A percentile compares a stretch with the other conserved stretches of the same genome.
These are phyloP conservation scores for Pulveroboletus sp. DNA, from an alignment of 1,284 basidiomycete genomes.

Conservation along the genomic window DNA sequence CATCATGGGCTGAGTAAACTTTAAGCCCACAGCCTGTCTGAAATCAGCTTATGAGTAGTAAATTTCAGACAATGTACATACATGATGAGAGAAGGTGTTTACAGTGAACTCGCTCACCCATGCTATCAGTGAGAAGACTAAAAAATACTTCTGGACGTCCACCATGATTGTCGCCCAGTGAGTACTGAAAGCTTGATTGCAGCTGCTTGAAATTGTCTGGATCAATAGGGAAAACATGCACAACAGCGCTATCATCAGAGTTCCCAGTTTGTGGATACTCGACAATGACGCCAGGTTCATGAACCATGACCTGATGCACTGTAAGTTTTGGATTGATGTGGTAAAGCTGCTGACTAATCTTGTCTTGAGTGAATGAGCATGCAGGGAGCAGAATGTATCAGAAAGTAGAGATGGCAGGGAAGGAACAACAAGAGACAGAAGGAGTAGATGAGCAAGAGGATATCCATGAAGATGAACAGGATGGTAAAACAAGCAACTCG, in stretches of 20 bases:
- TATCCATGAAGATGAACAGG: background rate
- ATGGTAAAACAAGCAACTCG: background rate
- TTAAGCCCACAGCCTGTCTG: conserved; percentile 1
- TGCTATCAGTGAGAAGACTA: background rate
- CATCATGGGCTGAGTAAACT: background rate
- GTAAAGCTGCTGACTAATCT: background rate
- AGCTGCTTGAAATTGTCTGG: background rate
- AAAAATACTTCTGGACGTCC: background rate
- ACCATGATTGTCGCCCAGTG: background rate
- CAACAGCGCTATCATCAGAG: background rate
- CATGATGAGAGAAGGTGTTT: background rate
- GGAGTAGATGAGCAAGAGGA: background rate
- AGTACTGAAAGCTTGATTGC: background rate
- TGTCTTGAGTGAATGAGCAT: background rate
- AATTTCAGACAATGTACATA: background rate
- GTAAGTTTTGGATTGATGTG: background rate
- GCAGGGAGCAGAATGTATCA: background rate
- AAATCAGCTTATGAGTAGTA: background rate
- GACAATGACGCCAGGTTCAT: background rate
- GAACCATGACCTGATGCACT: background rate
- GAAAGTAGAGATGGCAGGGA: background rate
- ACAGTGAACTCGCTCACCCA: background rate
- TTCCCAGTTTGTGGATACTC: background rate
- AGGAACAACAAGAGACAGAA: background rate
- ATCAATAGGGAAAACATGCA: background rate